These are phyloP conservation scores for Talaromyces funiculosus DNA, from an alignment of 2,329 filamentous ascomycete genomes.

Conservation along the genomic window DNA sequence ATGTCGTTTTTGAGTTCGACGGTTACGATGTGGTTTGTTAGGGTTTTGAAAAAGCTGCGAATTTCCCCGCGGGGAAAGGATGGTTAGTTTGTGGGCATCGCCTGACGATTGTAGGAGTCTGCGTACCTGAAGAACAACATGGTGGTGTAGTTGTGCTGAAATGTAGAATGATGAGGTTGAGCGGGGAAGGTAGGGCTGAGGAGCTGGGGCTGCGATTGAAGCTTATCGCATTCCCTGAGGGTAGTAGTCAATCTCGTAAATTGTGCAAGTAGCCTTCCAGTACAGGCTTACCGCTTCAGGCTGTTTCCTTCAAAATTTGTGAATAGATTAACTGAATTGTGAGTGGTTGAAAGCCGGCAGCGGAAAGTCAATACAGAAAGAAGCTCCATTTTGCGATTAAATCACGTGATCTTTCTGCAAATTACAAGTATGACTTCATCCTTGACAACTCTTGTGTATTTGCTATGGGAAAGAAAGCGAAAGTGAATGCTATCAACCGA, in stretches of 20 bases:
- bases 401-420: neutral
- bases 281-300: neutral
- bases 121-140: conserved; percentile 52
- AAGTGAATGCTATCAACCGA: neutral
- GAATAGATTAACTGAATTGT: neutral
- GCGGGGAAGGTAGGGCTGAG: neutral
- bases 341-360: neutral
- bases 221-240: neutral
- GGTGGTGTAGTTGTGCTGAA: conserved; percentile 9
- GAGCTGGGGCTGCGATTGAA: neutral
- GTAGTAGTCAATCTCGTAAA: no score
- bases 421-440: neutral
- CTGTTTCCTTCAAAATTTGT: no score
- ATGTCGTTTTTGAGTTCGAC: conserved; percentile 99
- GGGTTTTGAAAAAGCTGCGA: conserved; percentile 91
- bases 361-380: neutral
- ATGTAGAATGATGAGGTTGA: neutral
- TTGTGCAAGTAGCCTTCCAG: no score
- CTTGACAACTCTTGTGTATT: no score
- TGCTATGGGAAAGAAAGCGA: neutral
- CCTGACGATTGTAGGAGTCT: conserved; percentile 58
- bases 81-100: neutral
- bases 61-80: neutral
- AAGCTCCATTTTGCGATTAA: neutral
- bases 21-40: conserved; percentile 94